Evolutionary conservation across 2,329 filamentous ascomycete genomes (phyloP).

Genomic region (Fusarium tanahbumbuense): DNA sequence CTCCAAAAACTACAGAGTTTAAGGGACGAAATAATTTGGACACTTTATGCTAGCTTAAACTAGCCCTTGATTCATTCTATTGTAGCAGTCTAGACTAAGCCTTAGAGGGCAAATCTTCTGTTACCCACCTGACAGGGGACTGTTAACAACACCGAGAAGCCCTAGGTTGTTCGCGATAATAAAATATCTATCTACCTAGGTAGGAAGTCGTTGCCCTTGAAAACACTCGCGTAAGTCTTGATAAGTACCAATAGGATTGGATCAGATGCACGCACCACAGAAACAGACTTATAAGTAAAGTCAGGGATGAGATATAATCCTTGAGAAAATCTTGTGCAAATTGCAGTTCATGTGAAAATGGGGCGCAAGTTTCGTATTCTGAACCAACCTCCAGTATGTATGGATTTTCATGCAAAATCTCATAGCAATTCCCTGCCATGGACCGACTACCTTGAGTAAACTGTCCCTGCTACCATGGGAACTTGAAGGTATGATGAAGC

Average conservation of each 20-base stretch:
- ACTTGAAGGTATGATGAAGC: background rate
- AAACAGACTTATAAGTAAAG: slow-evolving; percentile 2
- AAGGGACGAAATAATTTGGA: too few relatives aligned
- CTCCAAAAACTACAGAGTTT: too few relatives aligned
- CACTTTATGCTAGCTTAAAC: too few relatives aligned
- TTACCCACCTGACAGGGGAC: background rate
- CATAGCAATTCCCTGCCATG: slow-evolving; percentile 2
- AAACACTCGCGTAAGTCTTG: background rate
- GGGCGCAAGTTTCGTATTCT: background rate
- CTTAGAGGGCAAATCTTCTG: too few relatives aligned
- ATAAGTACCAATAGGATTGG: background rate
- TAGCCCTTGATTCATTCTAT: too few relatives aligned
- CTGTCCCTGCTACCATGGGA: background rate
- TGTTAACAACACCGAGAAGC: background rate
- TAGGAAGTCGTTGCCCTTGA: background rate
- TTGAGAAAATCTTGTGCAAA: background rate
- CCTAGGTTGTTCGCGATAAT: background rate
- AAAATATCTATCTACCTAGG: too few relatives aligned
- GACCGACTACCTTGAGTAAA: background rate
- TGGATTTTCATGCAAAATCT: background rate
- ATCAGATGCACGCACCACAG: background rate
- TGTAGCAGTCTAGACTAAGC: too few relatives aligned
- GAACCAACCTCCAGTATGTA: background rate
- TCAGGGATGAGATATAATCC: background rate
- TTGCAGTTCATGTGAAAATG: slow-evolving; percentile 4